A percentile compares a stretch with the other conserved stretches of the same genome.
Conservation (phyloP, 2,329 filamentous ascomycete species). For the Diaporthe sp. region DNA sequence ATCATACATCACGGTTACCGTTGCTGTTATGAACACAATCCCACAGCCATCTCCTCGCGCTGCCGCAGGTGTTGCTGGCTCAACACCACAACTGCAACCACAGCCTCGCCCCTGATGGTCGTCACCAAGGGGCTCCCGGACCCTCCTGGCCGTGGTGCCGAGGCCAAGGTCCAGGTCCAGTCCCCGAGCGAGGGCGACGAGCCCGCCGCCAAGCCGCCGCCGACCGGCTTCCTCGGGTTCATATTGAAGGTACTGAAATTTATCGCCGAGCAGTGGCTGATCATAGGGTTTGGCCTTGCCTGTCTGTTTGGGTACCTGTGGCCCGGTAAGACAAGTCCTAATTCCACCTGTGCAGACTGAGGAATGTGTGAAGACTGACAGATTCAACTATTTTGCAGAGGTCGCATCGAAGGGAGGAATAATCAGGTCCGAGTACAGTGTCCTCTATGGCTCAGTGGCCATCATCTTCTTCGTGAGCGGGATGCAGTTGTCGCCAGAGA, state of each 20-base stretch:
- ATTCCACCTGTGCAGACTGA: background rate
- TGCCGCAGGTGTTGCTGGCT: constrained; percentile 23
- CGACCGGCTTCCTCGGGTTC: constrained; percentile 23
- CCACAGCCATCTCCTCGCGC: background rate
- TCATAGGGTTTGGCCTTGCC: constrained; percentile 70
- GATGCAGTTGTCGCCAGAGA: constrained; percentile 73
- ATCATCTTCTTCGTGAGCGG: constrained; percentile 80
- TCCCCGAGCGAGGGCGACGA: background rate
- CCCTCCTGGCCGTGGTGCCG: background rate
- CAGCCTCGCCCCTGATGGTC: constrained; percentile 32
- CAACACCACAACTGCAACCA: constrained; percentile 5
- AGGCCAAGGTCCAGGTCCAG: background rate
- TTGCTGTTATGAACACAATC: constrained; percentile 35
- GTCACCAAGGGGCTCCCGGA: constrained; percentile 34
- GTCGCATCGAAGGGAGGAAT: constrained; percentile 62
- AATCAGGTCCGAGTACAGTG: constrained; percentile 68
- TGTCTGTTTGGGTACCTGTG: constrained; percentile 61
- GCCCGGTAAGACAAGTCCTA: constrained; percentile 50
- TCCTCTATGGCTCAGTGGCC: constrained; percentile 77
- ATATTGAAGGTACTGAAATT: constrained; percentile 43
- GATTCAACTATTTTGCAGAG: constrained; percentile 46
- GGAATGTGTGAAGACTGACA: background rate
- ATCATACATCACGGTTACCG: background rate
- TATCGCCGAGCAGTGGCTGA: constrained; percentile 72
- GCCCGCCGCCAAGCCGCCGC: background rate